phyloP scores from a whole-genome alignment of 2,329 filamentous ascomycete genomes.

The Xylariaceae sp. region DNA sequence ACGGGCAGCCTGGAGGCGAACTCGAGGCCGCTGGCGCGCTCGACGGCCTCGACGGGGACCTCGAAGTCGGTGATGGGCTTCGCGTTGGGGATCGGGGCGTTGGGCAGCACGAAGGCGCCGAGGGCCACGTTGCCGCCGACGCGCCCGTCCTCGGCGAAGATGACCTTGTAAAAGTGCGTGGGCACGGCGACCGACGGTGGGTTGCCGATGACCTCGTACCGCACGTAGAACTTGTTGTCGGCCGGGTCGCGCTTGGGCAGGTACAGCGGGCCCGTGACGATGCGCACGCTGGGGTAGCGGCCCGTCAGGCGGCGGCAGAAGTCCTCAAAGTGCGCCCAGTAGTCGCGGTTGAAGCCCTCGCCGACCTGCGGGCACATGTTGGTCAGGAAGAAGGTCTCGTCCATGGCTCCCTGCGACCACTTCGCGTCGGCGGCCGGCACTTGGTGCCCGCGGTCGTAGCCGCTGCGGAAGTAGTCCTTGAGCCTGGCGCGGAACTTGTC shows the following conservation, averaged over 20 bases:
- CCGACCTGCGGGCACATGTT: conserved; percentile 99
- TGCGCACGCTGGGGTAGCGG: conserved; percentile 76
- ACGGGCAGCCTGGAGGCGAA: conserved; percentile 75
- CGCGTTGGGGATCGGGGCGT: conserved; percentile 77
- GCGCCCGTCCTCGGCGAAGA: conserved; percentile 81
- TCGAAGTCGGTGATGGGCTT: conserved; percentile 89
- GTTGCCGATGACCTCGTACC: conserved; percentile 89
- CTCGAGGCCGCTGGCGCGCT: conserved; percentile 85
- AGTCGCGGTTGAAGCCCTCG: conserved; percentile 96
- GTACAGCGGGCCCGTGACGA: conserved; percentile 91
- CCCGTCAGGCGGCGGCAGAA: conserved; percentile 81
- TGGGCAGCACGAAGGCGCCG: conserved; percentile 91
- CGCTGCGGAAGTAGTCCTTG: conserved; percentile 89
- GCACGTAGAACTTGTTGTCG: conserved; percentile 93
- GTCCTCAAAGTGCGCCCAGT: conserved; percentile 98
- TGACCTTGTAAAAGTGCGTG: conserved; percentile 99
- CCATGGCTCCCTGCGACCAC: conserved; percentile 91
- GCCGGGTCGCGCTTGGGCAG: conserved; percentile 71
- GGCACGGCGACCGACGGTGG: conserved; percentile 93
- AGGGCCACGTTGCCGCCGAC: conserved; percentile 64
- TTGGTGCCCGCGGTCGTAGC: conserved; percentile 94
- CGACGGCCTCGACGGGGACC: conserved; percentile 86
- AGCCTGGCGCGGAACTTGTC: conserved; percentile 82
- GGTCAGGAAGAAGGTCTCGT: conserved; percentile 84
- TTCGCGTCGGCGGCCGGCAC: conserved; percentile 94